A percentile compares a stretch with the other conserved stretches of the same genome.
Conservation (phyloP, 2,329 filamentous ascomycete genomes). For the Hymenoscyphus repandus region DNA sequence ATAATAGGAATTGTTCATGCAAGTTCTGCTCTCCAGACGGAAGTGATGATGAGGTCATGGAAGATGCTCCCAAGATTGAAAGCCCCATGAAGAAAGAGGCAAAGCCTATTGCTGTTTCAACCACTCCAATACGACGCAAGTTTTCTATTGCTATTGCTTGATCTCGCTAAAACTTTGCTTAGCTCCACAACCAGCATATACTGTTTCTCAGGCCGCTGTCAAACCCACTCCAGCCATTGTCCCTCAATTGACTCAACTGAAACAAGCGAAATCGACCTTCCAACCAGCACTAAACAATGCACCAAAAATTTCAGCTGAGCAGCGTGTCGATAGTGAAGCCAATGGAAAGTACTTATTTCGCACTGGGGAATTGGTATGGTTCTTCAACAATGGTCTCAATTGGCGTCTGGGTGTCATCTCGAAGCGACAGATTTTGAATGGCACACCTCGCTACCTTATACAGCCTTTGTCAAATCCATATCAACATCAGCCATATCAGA, state of each 20-base stretch:
- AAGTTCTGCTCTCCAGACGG: conserved; percentile 52
- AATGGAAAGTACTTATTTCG: conserved; percentile 43
- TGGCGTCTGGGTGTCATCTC: conserved; percentile 50
- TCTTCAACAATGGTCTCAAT: conserved; percentile 40
- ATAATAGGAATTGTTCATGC: conserved; percentile 49
- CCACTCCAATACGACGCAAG: conserved; percentile 4
- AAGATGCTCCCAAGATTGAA: conserved; percentile 28
- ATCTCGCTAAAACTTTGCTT: conserved; percentile 1
- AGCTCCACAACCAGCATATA: conserved; percentile 1
- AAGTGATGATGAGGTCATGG: conserved; percentile 27
- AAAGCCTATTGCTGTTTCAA: conserved; percentile 3
- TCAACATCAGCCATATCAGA: conserved; percentile 34
- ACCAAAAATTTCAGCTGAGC: conserved; percentile 37
- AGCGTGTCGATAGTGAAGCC: conserved; percentile 43
- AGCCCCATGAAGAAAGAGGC: conserved; percentile 13
- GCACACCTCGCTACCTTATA: conserved; percentile 37
- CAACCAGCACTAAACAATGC: conserved; percentile 24
- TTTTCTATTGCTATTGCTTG: neutral
- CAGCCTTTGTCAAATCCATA: conserved; percentile 45
- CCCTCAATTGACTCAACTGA: too few relatives aligned
- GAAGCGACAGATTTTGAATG: conserved; percentile 37
- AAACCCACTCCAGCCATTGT: neutral
- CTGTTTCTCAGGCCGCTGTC: neutral
- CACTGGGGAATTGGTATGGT: conserved; percentile 53
- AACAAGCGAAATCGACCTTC: conserved; percentile 3